Percentiles rank a stretch among this genome's conserved stretches.
These are phyloP conservation scores for Sporothrix euskadiensis DNA, from an alignment of 2,329 filamentous ascomycete genomes.

Conservation along the genomic window DNA sequence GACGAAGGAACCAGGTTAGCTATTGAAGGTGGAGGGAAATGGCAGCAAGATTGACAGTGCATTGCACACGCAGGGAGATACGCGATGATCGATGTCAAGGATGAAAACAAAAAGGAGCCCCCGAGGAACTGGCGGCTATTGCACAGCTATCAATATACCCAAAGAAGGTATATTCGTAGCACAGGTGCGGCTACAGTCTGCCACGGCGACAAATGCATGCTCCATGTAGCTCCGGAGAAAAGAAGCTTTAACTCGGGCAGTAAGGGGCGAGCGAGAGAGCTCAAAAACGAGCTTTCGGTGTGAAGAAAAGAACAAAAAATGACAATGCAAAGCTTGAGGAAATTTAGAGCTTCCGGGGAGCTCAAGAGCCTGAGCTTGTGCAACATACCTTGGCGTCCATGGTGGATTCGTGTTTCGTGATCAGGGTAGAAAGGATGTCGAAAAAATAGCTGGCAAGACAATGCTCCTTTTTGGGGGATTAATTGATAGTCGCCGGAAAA, in stretches of 20 bases:
- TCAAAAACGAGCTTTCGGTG: not conserved
- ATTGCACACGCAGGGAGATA: too few species aligned
- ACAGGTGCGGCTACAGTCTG: not conserved
- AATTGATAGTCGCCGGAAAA: conserved; percentile 1
- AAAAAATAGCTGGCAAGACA: conserved; percentile 21
- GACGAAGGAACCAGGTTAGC: conserved; percentile 27
- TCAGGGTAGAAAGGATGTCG: conserved; percentile 2
- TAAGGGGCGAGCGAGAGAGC: too few species aligned
- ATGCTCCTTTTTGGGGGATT: not conserved
- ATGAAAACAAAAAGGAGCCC: not conserved
- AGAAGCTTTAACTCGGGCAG: not conserved
- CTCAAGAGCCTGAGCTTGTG: not conserved
- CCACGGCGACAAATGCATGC: not conserved
- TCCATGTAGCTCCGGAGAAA: not conserved
- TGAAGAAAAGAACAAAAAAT: not conserved
- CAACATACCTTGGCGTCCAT: conserved; percentile 26
- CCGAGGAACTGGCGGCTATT: not conserved
- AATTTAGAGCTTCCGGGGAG: too few species aligned
- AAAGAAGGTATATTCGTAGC: not conserved
- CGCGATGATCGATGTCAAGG: not conserved
- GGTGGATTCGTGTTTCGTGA: not conserved
- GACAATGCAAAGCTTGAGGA: not conserved
- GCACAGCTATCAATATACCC: not conserved
- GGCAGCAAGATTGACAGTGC: not conserved
- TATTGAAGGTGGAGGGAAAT: not conserved